Evolutionary conservation across 805 yeast genomes (phyloP).

Genomic region (Candida arabinofermentans): DNA sequence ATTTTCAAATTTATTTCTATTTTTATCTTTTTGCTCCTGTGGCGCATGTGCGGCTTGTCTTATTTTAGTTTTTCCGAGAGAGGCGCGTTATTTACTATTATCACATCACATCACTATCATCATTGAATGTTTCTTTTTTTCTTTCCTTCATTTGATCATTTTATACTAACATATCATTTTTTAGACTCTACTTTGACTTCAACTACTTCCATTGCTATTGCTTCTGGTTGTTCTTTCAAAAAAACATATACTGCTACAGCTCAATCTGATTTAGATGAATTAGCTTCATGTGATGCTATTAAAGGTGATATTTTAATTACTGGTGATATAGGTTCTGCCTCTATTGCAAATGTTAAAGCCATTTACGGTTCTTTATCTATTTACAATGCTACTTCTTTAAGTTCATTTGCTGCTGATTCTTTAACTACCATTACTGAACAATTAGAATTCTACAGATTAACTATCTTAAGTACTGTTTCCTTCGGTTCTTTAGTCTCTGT

Average conservation of each 20-base stretch:
- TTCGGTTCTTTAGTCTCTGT: constrained; percentile 79
- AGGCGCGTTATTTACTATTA: too few species aligned
- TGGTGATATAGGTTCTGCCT: constrained; percentile 60
- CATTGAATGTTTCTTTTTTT: neutral
- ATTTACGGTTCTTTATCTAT: constrained; percentile 73
- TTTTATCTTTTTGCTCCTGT: too few species aligned
- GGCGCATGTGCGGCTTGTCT: too few species aligned
- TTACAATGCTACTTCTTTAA: constrained; percentile 59
- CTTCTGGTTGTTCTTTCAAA: constrained; percentile 63
- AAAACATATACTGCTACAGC: constrained; percentile 67
- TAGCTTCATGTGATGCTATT: constrained; percentile 72
- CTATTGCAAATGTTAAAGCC: constrained; percentile 70
- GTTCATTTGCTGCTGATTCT: constrained; percentile 71
- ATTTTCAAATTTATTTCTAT: too few species aligned
- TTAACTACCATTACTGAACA: constrained; percentile 72
- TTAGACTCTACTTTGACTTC: constrained; percentile 51
- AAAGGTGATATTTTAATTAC: constrained; percentile 72
- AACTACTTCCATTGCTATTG: constrained; percentile 42
- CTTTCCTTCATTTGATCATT: neutral
- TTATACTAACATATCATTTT: constrained; percentile 3
- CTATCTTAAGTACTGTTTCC: constrained; percentile 61
- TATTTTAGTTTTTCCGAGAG: too few species aligned
- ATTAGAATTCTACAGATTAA: constrained; percentile 58
- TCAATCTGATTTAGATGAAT: constrained; percentile 71
- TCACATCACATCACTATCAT: too few species aligned